Evolutionary conservation across 352 stramenopile species (phyloP), one percentile per base, ranked within the genome.

Genomic region (Pythium plurisporium): DNA sequence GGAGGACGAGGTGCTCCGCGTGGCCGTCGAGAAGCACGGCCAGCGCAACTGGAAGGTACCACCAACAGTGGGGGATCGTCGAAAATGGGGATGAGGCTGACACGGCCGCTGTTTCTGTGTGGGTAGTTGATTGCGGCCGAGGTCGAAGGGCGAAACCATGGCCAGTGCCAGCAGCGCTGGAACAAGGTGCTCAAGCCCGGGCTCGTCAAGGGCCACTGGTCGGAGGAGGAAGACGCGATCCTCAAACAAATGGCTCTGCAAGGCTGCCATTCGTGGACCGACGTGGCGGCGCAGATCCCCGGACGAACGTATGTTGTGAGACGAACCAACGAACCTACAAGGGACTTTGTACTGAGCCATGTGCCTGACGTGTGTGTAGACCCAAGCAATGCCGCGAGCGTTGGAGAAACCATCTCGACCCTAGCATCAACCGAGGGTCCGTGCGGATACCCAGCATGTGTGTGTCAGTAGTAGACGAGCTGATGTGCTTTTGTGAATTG

Each of bases 401-500:
- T 15, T 99, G 94, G 87, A 79, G 96, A 27, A 98, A 98, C 70
- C 94, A 98, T 68, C 79, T 98, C 50, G 92, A 98, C 73, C 95
- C 95, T 31, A 93, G 87, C 49, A 87, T 98, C 56, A 90, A 87
- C 67, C 86, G 88, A 75, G 69, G 66, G 81, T 91, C 70, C 43
- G 75, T 56, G 43, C 25, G 12, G 11, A 23, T 46, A n/a, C n/a
- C n/a, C n/a, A 9, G 36, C 5, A 17, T 44, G 38, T 4, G n/a
- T 43, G 11, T 43, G 38, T 12, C 9, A 7, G 15, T 7, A 44
- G 14, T 27, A 11, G 38, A 44, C 9, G 17, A 26, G 9, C 7
- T 7, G 38, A 9, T 10, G n/a, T 15, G 11, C 10, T 44, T 10
- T 7, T 19, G n/a, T n/a, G n/a, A n/a, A 20, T 25, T 15, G 36